These are phyloP conservation scores for Platismatia glauca DNA, from an alignment of 495 filamentous ascomycete species.

Conservation along the genomic window DNA sequence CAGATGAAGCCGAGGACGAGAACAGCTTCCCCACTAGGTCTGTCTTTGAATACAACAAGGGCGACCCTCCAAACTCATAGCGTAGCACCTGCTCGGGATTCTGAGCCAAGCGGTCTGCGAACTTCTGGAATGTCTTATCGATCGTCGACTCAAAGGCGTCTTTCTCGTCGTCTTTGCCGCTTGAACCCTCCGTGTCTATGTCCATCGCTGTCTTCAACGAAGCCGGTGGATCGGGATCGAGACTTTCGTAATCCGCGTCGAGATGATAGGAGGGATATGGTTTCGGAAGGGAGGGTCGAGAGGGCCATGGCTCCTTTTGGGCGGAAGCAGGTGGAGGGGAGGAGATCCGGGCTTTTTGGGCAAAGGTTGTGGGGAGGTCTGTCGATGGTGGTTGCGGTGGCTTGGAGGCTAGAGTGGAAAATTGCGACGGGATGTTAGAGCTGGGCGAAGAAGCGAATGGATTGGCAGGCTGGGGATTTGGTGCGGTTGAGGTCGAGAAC, in stretches of 20 bases:
- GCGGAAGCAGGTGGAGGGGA: constrained; percentile 32
- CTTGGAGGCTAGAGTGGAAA: constrained; percentile 40
- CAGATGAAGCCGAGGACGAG: constrained; percentile 20
- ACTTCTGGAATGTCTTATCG: constrained; percentile 81
- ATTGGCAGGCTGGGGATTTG: constrained; percentile 46
- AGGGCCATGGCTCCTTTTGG: constrained; percentile 63
- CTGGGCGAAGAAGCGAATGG: constrained; percentile 40
- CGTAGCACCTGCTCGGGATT: constrained; percentile 92
- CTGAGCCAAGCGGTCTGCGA: constrained; percentile 78
- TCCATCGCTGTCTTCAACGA: constrained; percentile 40
- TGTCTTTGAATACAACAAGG: constrained; percentile 68
- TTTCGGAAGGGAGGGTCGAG: constrained; percentile 48
- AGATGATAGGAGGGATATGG: constrained; percentile 73
- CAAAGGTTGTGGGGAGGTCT: constrained; percentile 63
- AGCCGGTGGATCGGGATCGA: constrained; percentile 47
- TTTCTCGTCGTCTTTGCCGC: constrained; percentile 59
- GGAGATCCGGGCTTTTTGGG: constrained; percentile 51
- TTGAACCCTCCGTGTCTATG: constrained; percentile 37
- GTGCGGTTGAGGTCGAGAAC: constrained; percentile 21
- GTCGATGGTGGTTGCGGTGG: constrained; percentile 28
- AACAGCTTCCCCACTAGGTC: constrained; percentile 67
- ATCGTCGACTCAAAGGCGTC: constrained; percentile 74
- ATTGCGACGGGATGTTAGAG: constrained; percentile 26
- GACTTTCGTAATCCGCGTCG: constrained; percentile 86
- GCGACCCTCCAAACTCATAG: constrained; percentile 77